Conservation (phyloP, 2,329 filamentous ascomycete species). For the Aureobasidium vineae region DNA sequence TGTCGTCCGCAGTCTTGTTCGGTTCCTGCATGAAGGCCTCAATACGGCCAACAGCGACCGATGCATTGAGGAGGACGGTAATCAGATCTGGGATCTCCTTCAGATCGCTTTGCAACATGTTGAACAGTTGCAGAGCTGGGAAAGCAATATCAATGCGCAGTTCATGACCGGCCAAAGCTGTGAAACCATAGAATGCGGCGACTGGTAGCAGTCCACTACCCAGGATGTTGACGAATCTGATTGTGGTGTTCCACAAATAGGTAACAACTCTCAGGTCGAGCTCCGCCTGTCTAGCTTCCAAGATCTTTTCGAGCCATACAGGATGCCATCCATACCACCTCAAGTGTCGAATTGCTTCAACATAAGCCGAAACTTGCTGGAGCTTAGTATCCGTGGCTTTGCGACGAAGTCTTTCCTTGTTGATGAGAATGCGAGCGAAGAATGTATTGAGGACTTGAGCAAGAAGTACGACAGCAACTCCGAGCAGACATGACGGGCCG, state of each 20-base stretch:
- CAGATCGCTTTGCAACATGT: slow-evolving; percentile 69
- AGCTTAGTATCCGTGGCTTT: slow-evolving; percentile 73
- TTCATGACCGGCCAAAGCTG: slow-evolving; percentile 63
- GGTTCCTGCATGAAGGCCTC: slow-evolving; percentile 85
- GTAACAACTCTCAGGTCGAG: slow-evolving; percentile 64
- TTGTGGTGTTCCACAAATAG: slow-evolving; percentile 60
- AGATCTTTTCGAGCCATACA: slow-evolving; percentile 68
- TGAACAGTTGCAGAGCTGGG: slow-evolving; percentile 78
- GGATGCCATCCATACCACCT: slow-evolving; percentile 82
- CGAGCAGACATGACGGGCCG: slow-evolving; percentile 74
- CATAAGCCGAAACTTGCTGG: slow-evolving; percentile 79
- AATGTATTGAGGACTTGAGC: slow-evolving; percentile 68
- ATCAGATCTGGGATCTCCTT: slow-evolving; percentile 73
- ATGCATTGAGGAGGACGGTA: slow-evolving; percentile 74
- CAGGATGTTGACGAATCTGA: slow-evolving; percentile 67
- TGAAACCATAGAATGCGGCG: slow-evolving; percentile 78
- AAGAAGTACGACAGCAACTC: slow-evolving; percentile 63
- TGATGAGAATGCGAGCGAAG: slow-evolving; percentile 64
- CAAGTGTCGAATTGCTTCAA: slow-evolving; percentile 78
- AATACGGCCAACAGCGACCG: slow-evolving; percentile 77
- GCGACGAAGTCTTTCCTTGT: slow-evolving; percentile 69
- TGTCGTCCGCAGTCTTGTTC: slow-evolving; percentile 56
- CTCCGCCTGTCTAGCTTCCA: slow-evolving; percentile 66
- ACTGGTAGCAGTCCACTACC: slow-evolving; percentile 75
- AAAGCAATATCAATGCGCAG: slow-evolving; percentile 81